Base-by-base conservation (phyloP, 441 rosid species). In the Lepidium campestre region DNA sequence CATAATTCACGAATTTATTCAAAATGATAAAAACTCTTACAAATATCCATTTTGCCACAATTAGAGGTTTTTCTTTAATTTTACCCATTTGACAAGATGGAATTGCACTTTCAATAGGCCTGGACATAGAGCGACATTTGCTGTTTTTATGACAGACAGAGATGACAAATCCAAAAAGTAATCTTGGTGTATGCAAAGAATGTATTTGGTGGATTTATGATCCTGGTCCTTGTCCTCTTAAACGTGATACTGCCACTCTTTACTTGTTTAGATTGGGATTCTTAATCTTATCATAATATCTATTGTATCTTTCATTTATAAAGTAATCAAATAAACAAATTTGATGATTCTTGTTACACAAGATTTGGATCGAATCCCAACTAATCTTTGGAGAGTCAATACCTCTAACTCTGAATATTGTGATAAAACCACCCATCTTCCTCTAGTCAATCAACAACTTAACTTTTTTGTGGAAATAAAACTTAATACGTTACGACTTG, bases 61-160 rank as follows among this genome's bases (percentile, higher is more conserved):
- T 44, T 42, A 17, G 22, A 42, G 2, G 15, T 7, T 15, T 42
- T 1, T 29, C 20, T n/a, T n/a, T n/a, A n/a, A 42, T 42, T 42
- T 42, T 12, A 42, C 47, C 22, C 12, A 8, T 17, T 42, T 40
- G 9, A 67, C 71, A 34, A 67, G 31, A 4, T 67, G 37, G 29
- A 45, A 4, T 14, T 67, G 64, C 23, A 44, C 12, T 34, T 56
- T 67, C 19, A 27, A 12, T 1, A 56, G 71, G 71, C 57, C 64
- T 1, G 37, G 25, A 32, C 64, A 56, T 22, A 12, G 1, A 11
- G 19, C 11, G 18, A 45, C 13, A 0, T 67, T 67, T 57, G 72
- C 50, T 46, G 19, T 67, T 34, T 46, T 67, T n/a, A 67, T 12
- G 10, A 57, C 47, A n/a, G 63, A 17, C 10, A 67, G 57, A 47